Evolutionary conservation across 2,329 filamentous ascomycete species (phyloP).

Genomic region (Fusarium longipes): DNA sequence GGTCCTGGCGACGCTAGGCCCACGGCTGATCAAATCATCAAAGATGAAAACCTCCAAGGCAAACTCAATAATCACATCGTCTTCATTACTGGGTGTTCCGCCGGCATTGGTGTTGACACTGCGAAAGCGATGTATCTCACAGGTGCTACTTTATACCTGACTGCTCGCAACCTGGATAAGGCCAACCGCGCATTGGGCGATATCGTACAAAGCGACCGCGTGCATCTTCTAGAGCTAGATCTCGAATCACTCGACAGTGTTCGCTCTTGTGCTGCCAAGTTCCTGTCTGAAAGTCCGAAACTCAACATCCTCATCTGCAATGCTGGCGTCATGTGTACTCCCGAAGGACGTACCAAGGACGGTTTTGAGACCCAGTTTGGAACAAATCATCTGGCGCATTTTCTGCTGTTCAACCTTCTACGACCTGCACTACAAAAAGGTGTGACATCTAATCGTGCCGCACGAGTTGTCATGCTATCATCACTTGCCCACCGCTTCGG

Average conservation of each 20-base stretch:
- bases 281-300: not conserved
- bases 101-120: not conserved
- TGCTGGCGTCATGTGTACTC: conserved; percentile 8
- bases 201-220: not conserved
- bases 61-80: fast-evolving
- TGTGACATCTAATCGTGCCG: not conserved
- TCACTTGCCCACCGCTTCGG: conserved; percentile 16
- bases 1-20: conserved; percentile 1
- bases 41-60: not conserved
- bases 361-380: conserved; percentile 15
- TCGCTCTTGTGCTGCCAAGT: not conserved
- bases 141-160: conserved; percentile 1
- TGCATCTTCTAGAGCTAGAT: not conserved
- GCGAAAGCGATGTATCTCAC: conserved; percentile 3
- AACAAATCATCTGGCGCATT: conserved; percentile 5
- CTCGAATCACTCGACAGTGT: not conserved
- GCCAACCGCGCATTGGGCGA: not conserved
- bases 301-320: conserved; percentile 8
- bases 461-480: not conserved
- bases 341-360: not conserved
- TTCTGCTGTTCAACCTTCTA: not conserved
- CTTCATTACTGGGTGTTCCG: not conserved
- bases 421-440: not conserved
- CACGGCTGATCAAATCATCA: conserved; percentile 1
- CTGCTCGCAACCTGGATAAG: conserved; percentile 2